Conservation (phyloP, 2,329 filamentous ascomycete genomes). For the Fusarium armeniacum region DNA sequence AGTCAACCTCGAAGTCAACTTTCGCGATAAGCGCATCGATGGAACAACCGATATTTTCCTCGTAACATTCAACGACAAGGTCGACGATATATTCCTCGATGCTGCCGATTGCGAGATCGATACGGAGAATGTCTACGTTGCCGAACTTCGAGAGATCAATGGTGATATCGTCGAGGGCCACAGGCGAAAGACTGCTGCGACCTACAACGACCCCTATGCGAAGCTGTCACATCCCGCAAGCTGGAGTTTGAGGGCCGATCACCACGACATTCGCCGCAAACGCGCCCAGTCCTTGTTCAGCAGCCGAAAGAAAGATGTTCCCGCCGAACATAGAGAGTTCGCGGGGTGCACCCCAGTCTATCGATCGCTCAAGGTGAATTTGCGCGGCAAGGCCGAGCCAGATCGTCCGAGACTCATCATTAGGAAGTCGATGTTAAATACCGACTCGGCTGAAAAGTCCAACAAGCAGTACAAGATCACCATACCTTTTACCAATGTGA, state of each 20-base stretch:
- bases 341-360: constrained; percentile 70
- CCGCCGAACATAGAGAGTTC: constrained; percentile 68
- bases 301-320: constrained; percentile 65
- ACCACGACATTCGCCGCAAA: constrained; percentile 81
- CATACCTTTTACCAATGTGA: constrained; percentile 82
- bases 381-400: constrained; percentile 58
- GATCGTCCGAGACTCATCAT: constrained; percentile 61
- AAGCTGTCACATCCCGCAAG: constrained; percentile 71
- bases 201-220: constrained; percentile 76
- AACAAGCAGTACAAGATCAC: constrained; percentile 64
- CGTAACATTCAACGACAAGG: constrained; percentile 71
- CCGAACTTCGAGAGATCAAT: constrained; percentile 55
- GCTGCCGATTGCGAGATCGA: constrained; percentile 74
- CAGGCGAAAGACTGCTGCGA: constrained; percentile 58
- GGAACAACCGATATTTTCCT: constrained; percentile 88
- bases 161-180: constrained; percentile 56
- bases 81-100: constrained; percentile 71
- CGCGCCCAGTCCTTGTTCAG: constrained; percentile 71
- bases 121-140: constrained; percentile 66
- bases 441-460: constrained; percentile 56
- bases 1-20: constrained; percentile 90
- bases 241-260: constrained; percentile 75
- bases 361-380: constrained; percentile 64
- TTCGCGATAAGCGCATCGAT: constrained; percentile 78
- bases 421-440: constrained; percentile 58